These are phyloP conservation scores for Ichthyophthirius multifiliis DNA, from an alignment of 169 alveolate species.

Conservation along the genomic window DNA sequence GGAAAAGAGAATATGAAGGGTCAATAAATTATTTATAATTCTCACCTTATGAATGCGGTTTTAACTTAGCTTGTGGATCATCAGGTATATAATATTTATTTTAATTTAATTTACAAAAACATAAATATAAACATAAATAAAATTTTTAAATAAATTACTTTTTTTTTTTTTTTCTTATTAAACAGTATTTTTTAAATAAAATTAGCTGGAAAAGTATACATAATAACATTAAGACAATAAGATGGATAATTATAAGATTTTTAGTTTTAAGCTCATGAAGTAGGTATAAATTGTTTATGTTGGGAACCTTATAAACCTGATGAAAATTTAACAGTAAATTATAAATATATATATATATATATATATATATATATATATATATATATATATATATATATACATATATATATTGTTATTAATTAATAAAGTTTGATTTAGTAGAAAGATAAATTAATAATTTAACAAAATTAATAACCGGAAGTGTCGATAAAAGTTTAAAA, in stretches of 20 bases:
- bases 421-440: slow-evolving; percentile 5
- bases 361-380: not conserved
- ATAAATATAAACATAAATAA: too few relatives aligned
- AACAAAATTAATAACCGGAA: slow-evolving; percentile 84
- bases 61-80: slow-evolving; percentile 78
- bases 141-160: too few relatives aligned
- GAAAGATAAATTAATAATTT: slow-evolving; percentile 41
- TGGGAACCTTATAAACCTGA: slow-evolving; percentile 77
- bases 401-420: too few relatives aligned
- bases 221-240: too few relatives aligned
- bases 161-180: not conserved
- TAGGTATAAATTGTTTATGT: slow-evolving; percentile 74
- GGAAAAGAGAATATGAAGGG: not conserved
- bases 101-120: too few relatives aligned
- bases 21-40: not conserved
- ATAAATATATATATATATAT: slow-evolving; percentile 26
- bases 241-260: too few relatives aligned
- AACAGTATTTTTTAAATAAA: slow-evolving; percentile 44
- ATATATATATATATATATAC: too few relatives aligned
- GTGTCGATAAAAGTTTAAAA: slow-evolving; percentile 80
- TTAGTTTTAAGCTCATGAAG: slow-evolving; percentile 68
- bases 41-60: slow-evolving; percentile 84
- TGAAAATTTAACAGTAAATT: not conserved
- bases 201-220: too few relatives aligned
- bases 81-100: slow-evolving; percentile 77